Base-by-base conservation (phyloP, 345 rosid genomes). In the Populus simonii region DNA sequence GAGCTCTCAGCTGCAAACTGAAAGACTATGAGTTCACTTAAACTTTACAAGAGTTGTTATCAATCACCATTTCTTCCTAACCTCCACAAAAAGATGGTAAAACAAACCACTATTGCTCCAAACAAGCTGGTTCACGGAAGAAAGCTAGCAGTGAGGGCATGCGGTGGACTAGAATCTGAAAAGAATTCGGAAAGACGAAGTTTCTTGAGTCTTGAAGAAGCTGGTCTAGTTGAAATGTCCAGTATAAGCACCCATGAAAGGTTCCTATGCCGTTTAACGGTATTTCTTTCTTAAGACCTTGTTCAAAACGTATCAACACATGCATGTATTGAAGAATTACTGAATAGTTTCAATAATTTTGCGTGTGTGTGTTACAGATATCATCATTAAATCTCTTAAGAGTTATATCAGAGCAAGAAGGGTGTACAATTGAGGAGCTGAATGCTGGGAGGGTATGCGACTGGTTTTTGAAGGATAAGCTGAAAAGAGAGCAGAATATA, bases 251-350 rank as follows among this genome's bases (percentile, higher is more conserved):
- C 90, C 18, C 99, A 95, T 70, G 98, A 95, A 79, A 87, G 84
- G 70, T 95, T 95, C 75, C 93, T 95, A 2, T 92, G 97, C 61
- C 90, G 99, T 76, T 78, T 93, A 78, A 93, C 97, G 92, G 99
- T 93, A n/a, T 6, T 20, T 72, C 15, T n/a, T 16, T 69, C 41
- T 62, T 20, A 8, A 62, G 43, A 38, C 15, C 4, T 12, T 38
- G 20, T 61, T 45, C 22, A 23, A 17, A 3, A 1, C 3, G n/a
- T 11, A 39, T 23, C 41, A 53, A 2, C 59, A 53, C 35, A 33
- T 53, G 59, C 59, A 53, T 53, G 59, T 6, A 18, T 53, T 53
- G 23, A 53, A 18, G 7, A 6, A 18, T 18, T 51, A 51, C 18
- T 1, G 0, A 51, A 51, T 18, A 6, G 22, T 51, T 51, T 51